Evolutionary conservation across 176 grass and related monocot genomes (phyloP), one percentile per base, ranked within the genome.

Genomic region (Aegilops longissima): DNA sequence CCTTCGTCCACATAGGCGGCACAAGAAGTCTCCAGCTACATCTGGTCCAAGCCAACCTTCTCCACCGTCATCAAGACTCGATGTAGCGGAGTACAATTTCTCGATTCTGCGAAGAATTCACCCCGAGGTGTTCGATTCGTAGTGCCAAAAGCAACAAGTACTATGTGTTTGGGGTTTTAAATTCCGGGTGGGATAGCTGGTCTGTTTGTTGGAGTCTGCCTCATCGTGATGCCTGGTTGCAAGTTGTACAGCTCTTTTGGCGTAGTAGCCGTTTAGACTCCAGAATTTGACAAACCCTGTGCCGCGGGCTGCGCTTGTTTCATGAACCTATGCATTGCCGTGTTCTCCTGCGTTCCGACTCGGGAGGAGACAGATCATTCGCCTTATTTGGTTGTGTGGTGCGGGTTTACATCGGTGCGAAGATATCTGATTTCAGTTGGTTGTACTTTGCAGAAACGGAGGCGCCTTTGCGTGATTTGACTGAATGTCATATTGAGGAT

Each of bases 211-310:
- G 8, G 69, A 54, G 77, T 81, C 77, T 85, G 77, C 68, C 72
- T 36, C 30, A 29, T 64, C 68, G 24, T 40, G 47, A 14, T 73
- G 23, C 58, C 21, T 76, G 9, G 45, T 76, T 73, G 17, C 77
- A 67, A 52, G 6, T 31, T 77, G 78, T 77, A 70, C 83, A 86
- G 72, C 38, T 86, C 49, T 38, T 30, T 8, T 63, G 62, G 78
- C 51, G 78, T 90, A 77, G 78, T 90, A 77, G 70, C 64, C 30
- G 77, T 67, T 74, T 54, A 66, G 61, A 40, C 44, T 5, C 69
- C 5, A 6, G 63, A 61, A 86, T 17, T 44, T 9, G 25, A 23
- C 1, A 70, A 70, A 33, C 63, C 66, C 29, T 45, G 81, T 73
- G 75, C 73, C 18, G 49, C 1, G 21, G 9, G 21, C 12, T 71